phyloP scores from a whole-genome alignment of 2,329 filamentous ascomycete genomes.

The Fusarium miscanthi region DNA sequence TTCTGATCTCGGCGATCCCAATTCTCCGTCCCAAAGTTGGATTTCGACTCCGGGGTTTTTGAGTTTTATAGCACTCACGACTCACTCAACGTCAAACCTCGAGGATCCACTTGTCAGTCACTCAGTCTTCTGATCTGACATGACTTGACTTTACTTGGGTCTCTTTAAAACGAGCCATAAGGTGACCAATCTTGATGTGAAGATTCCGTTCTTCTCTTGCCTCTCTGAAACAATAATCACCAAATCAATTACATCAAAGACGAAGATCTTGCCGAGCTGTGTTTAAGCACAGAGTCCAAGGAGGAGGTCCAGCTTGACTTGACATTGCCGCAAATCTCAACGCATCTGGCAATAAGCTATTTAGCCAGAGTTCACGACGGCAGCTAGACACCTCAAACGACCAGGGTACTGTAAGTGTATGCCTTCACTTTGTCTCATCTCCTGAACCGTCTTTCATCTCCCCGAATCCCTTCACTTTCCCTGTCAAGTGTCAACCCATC shows the following conservation, averaged over 20 bases:
- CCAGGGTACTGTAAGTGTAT: slow-evolving; percentile 32
- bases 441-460: slow-evolving; percentile 4
- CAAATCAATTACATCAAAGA: slow-evolving; percentile 19
- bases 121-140: slow-evolving; percentile 33
- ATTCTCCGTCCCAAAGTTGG: background rate
- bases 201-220: background rate
- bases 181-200: slow-evolving; percentile 6
- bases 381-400: slow-evolving; percentile 28
- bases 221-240: background rate
- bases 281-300: slow-evolving; percentile 11
- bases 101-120: slow-evolving; percentile 32
- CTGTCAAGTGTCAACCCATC: slow-evolving; percentile 10
- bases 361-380: slow-evolving; percentile 26
- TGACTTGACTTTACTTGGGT: slow-evolving; percentile 23
- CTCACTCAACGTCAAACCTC: slow-evolving; percentile 8
- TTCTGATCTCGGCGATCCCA: background rate
- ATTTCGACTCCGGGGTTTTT: background rate
- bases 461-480: slow-evolving; percentile 9
- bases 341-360: slow-evolving; percentile 32
- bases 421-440: slow-evolving; percentile 13
- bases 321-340: slow-evolving; percentile 20
- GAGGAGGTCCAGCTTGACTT: slow-evolving; percentile 14
- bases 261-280: slow-evolving; percentile 16
- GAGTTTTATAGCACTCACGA: slow-evolving; percentile 5
- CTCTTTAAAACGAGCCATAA: slow-evolving; percentile 25